Conservation (phyloP, 495 filamentous ascomycete species). For the Hypoxylon intermedium region DNA sequence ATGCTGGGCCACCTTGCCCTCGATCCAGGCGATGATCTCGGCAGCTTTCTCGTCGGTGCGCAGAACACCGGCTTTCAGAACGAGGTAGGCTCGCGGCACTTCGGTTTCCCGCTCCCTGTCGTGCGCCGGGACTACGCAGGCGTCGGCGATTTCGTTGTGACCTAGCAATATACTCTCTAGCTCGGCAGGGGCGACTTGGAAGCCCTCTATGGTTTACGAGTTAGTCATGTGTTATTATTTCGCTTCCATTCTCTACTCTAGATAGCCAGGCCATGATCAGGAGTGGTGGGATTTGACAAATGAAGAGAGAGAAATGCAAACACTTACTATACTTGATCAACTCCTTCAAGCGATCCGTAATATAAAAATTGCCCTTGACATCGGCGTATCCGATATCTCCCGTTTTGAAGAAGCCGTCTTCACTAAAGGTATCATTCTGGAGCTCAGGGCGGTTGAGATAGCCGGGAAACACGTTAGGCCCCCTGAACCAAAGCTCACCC, state of each 20-base stretch:
- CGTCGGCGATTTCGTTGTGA: slow-evolving; percentile 79
- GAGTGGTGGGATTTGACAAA: background rate
- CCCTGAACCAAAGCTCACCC: slow-evolving; percentile 80
- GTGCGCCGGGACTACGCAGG: slow-evolving; percentile 83
- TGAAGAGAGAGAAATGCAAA: background rate
- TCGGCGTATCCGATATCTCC: slow-evolving; percentile 74
- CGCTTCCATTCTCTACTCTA: background rate
- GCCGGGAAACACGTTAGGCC: slow-evolving; percentile 76
- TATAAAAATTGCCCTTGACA: slow-evolving; percentile 58
- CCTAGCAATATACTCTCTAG: slow-evolving; percentile 78
- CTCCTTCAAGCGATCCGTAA: slow-evolving; percentile 89
- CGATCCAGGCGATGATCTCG: slow-evolving; percentile 70
- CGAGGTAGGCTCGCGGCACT: slow-evolving; percentile 83
- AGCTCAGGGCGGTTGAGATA: slow-evolving; percentile 75
- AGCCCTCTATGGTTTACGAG: slow-evolving; percentile 60
- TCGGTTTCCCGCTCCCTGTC: slow-evolving; percentile 74
- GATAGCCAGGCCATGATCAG: no score
- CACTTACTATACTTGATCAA: slow-evolving; percentile 80
- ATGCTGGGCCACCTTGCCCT: slow-evolving; percentile 53
- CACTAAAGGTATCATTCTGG: slow-evolving; percentile 69
- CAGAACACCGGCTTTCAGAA: slow-evolving; percentile 62
- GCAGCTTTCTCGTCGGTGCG: slow-evolving; percentile 60
- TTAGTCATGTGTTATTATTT: background rate
- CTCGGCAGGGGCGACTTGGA: slow-evolving; percentile 88
- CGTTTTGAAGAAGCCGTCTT: slow-evolving; percentile 83